Percentiles rank a stretch among this genome's conserved stretches.
Evolutionary conservation across 2,329 filamentous ascomycete species (phyloP).

Genomic region (Coccinonectria pachysandricola): DNA sequence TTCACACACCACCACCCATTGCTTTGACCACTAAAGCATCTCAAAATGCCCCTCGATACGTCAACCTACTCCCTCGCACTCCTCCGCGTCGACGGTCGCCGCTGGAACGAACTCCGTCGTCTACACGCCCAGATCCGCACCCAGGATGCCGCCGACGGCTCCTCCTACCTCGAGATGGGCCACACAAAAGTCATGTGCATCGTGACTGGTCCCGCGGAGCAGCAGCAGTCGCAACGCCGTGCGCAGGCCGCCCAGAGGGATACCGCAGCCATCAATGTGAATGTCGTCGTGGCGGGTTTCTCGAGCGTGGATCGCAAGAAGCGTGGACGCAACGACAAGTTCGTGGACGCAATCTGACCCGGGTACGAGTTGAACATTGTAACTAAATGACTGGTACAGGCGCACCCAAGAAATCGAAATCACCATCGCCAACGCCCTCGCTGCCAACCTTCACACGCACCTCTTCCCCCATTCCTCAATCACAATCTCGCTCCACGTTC

Average conservation of each 20-base stretch:
- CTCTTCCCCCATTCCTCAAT: constrained; percentile 85
- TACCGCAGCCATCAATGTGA: constrained; percentile 57
- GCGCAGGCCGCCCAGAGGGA: constrained; percentile 37
- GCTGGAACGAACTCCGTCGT: constrained; percentile 94
- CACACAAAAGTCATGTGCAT: constrained; percentile 96
- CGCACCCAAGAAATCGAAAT: constrained; percentile 72
- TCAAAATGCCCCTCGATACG: constrained; percentile 81
- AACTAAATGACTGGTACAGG: constrained; percentile 45
- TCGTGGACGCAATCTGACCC: no score
- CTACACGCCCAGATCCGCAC: constrained; percentile 84
- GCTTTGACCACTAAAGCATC: neutral
- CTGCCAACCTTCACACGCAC: constrained; percentile 70
- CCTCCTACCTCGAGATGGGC: constrained; percentile 89
- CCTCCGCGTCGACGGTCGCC: constrained; percentile 69
- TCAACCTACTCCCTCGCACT: constrained; percentile 83
- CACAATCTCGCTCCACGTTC: constrained; percentile 71
- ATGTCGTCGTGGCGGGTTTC: constrained; percentile 80
- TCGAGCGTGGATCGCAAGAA: constrained; percentile 77
- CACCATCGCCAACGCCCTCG: constrained; percentile 67
- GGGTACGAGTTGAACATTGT: no score
- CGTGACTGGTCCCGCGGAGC: constrained; percentile 74
- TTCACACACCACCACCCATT: constrained; percentile 15
- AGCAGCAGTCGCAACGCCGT: constrained; percentile 24
- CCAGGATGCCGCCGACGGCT: constrained; percentile 86
- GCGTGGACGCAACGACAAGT: constrained; percentile 70